These are phyloP conservation scores for Scolecobasidium constrictum DNA, from an alignment of 2,329 filamentous ascomycete genomes.

Conservation along the genomic window DNA sequence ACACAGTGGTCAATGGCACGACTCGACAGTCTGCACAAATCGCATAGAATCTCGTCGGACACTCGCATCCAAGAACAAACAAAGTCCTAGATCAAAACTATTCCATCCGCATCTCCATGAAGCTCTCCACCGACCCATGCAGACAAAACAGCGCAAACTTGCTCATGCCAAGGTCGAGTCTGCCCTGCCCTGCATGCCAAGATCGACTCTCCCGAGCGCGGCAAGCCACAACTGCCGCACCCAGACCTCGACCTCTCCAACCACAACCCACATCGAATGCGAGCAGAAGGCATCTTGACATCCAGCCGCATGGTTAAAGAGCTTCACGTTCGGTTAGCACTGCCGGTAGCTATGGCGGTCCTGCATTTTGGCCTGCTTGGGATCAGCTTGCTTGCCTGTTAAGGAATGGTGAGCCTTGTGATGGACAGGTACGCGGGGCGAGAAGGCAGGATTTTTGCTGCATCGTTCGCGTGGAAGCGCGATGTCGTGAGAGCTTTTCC, in stretches of 20 bases:
- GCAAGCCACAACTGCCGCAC: not conserved
- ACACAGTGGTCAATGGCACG: too few species aligned
- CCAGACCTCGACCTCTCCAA: not conserved
- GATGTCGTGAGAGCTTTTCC: not conserved
- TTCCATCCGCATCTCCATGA: too few species aligned
- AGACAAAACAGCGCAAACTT: conserved; percentile 1
- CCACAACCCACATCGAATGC: not conserved
- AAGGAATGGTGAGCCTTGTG: not conserved
- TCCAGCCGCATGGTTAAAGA: not conserved
- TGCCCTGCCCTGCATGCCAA: not conserved
- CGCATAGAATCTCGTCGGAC: too few species aligned
- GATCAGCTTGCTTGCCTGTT: not conserved
- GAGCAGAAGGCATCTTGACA: not conserved
- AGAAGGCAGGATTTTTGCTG: not conserved
- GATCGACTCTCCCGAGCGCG: not conserved
- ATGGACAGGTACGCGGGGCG: not conserved
- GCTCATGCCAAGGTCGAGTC: not conserved
- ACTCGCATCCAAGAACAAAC: too few species aligned
- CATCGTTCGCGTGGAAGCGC: too few species aligned
- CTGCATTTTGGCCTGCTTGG: not conserved
- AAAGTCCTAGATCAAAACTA: too few species aligned
- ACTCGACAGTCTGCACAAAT: too few species aligned
- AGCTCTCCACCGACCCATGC: too few species aligned
- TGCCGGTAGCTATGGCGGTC: not conserved
- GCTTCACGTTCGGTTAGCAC: not conserved